These are phyloP conservation scores for Tetrapisispora taiwanensis DNA, from an alignment of 805 yeast genomes.

Conservation along the genomic window DNA sequence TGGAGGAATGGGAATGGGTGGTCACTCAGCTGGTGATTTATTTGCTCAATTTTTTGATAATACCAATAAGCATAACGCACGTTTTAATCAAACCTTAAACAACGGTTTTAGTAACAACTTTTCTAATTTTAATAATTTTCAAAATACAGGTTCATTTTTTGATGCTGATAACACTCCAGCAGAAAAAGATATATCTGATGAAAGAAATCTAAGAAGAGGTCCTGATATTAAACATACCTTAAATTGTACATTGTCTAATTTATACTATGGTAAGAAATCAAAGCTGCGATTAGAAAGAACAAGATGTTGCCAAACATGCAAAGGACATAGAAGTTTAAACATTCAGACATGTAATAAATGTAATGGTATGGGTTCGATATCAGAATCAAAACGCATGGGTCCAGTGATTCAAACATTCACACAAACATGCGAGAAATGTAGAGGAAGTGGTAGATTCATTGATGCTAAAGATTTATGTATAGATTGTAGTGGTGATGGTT, in stretches of 20 bases:
- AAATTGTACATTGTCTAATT: slow-evolving; percentile 42
- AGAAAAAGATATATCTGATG: not conserved
- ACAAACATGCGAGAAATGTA: slow-evolving; percentile 37
- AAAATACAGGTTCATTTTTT: not conserved
- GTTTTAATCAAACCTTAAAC: not conserved
- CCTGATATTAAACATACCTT: slow-evolving; percentile 49
- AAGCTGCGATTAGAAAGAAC: slow-evolving; percentile 46
- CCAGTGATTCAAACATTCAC: slow-evolving; percentile 35
- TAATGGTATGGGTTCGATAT: slow-evolving; percentile 34
- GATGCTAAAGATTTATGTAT: slow-evolving; percentile 30
- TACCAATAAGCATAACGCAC: not conserved
- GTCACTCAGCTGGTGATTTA: slow-evolving; percentile 21
- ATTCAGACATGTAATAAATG: slow-evolving; percentile 31
- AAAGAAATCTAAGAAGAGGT: slow-evolving; percentile 24
- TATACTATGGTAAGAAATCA: slow-evolving; percentile 46
- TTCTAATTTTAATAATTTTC: not conserved
- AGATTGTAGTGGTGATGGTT: slow-evolving; percentile 38
- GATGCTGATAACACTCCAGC: not conserved
- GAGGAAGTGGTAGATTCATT: slow-evolving; percentile 33
- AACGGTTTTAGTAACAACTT: not conserved
- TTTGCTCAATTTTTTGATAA: slow-evolving; percentile 24
- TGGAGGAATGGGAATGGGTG: slow-evolving; percentile 2
- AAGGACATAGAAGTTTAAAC: slow-evolving; percentile 40
- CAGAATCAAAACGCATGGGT: slow-evolving; percentile 36
- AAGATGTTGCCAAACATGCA: slow-evolving; percentile 40